phyloP scores from a whole-genome alignment of 140 eudicot species.

The Flaveria floridana region DNA sequence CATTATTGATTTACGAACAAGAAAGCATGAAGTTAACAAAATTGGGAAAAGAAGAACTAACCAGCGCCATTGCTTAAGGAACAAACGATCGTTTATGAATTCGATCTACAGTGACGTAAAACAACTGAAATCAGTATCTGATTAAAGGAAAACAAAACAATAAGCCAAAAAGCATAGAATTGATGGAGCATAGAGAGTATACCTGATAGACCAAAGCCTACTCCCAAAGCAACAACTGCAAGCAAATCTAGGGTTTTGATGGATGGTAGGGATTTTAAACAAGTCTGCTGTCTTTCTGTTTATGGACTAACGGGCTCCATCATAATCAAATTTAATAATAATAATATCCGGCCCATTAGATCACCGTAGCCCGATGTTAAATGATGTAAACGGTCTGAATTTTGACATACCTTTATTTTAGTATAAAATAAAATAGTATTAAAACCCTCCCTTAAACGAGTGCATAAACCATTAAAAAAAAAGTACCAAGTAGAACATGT shows the following conservation, averaged over 20 bases:
- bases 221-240: slow-evolving; percentile 2
- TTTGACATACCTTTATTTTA: too few relatives aligned
- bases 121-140: not conserved
- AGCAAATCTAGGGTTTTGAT: not conserved
- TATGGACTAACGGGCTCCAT: not conserved
- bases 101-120: not conserved
- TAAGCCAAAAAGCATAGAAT: not conserved
- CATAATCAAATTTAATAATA: not conserved
- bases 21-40: not conserved
- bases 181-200: not conserved
- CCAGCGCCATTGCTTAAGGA: slow-evolving; percentile 7
- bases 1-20: too few relatives aligned
- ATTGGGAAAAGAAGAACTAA: not conserved
- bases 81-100: not conserved
- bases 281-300: not conserved
- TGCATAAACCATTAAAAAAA: too few relatives aligned
- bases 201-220: not conserved
- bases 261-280: not conserved
- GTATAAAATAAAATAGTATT: too few relatives aligned
- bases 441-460: too few relatives aligned
- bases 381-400: too few relatives aligned
- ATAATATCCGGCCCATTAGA: too few relatives aligned
- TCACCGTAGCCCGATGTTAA: too few relatives aligned
- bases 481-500: too few relatives aligned
- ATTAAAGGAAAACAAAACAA: not conserved